A percentile compares a stretch with the other conserved stretches of the same genome.
Evolutionary conservation across 164 flowering plant species (phyloP).

Genomic region (Vitis rupestris): DNA sequence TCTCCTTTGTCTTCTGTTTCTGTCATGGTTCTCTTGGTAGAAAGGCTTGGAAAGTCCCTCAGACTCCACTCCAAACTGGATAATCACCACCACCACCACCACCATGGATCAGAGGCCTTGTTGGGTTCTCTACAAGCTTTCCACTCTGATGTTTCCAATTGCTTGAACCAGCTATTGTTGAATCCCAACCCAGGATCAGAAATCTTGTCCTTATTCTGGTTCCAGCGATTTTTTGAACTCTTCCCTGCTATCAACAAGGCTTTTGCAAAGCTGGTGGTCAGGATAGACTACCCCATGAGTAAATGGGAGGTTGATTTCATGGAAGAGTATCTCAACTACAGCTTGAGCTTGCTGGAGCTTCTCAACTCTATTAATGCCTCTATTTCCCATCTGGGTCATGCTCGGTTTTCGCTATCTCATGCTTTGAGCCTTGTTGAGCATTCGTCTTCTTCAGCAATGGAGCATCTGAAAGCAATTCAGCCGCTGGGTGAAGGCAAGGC

Average conservation of each 20-base stretch:
- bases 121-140: slow-evolving; percentile 35
- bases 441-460: slow-evolving; percentile 19
- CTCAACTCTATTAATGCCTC: slow-evolving; percentile 39
- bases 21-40: slow-evolving; percentile 37
- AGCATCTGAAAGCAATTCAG: slow-evolving; percentile 25
- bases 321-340: slow-evolving; percentile 46
- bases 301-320: slow-evolving; percentile 35
- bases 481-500: slow-evolving; percentile 11
- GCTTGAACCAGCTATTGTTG: slow-evolving; percentile 18
- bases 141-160: slow-evolving; percentile 28
- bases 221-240: slow-evolving; percentile 29
- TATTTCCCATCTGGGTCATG: slow-evolving; percentile 44
- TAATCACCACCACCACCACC: slow-evolving; percentile 19
- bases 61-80: slow-evolving; percentile 31
- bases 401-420: slow-evolving; percentile 33
- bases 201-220: slow-evolving; percentile 28
- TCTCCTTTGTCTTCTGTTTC: neutral
- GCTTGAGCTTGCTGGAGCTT: slow-evolving; percentile 33
- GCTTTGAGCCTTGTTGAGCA: slow-evolving; percentile 29
- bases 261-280: slow-evolving; percentile 44
- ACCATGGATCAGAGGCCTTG: slow-evolving; percentile 13
- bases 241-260: slow-evolving; percentile 32
- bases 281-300: slow-evolving; percentile 41
- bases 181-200: slow-evolving; percentile 19
- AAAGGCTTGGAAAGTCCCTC: slow-evolving; percentile 22